These are phyloP conservation scores for Barnettozyma salicaria DNA, from an alignment of 805 yeast genomes.

Conservation along the genomic window DNA sequence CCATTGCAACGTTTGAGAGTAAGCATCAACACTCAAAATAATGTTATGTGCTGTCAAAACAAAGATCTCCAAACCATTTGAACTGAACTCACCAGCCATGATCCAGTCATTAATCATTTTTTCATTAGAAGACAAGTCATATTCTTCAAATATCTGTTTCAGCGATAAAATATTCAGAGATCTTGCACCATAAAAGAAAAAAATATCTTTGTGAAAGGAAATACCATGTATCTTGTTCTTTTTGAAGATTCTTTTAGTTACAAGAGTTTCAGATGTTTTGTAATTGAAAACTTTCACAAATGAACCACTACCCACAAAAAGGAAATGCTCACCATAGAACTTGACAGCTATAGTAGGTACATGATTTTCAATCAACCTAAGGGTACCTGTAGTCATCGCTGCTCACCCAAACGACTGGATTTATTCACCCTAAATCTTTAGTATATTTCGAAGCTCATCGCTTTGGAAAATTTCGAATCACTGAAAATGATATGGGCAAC, in stretches of 20 bases:
- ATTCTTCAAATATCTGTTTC: slow-evolving; percentile 26
- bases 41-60: slow-evolving; percentile 78
- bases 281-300: slow-evolving; percentile 48
- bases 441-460: slow-evolving; percentile 1
- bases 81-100: slow-evolving; percentile 48
- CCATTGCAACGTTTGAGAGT: slow-evolving; percentile 24
- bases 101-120: slow-evolving; percentile 76
- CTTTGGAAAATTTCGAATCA: not conserved
- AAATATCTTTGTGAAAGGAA: slow-evolving; percentile 31
- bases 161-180: slow-evolving; percentile 46
- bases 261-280: slow-evolving; percentile 32
- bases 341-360: slow-evolving; percentile 72
- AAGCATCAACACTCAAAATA: slow-evolving; percentile 37
- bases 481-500: not conserved
- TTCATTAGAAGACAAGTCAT: slow-evolving; percentile 31
- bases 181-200: slow-evolving; percentile 63
- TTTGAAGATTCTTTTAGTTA: slow-evolving; percentile 44
- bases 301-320: slow-evolving; percentile 72
- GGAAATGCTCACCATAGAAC: slow-evolving; percentile 31
- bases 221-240: slow-evolving; percentile 84
- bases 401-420: too few species aligned
- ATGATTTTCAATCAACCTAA: slow-evolving; percentile 31
- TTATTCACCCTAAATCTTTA: not conserved
- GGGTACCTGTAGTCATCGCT: slow-evolving; percentile 1
- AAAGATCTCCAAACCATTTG: slow-evolving; percentile 34